Evolutionary conservation across 371 early-diverging fungal genomes (phyloP).

Genomic region (Lichtheimia hyalospora): DNA sequence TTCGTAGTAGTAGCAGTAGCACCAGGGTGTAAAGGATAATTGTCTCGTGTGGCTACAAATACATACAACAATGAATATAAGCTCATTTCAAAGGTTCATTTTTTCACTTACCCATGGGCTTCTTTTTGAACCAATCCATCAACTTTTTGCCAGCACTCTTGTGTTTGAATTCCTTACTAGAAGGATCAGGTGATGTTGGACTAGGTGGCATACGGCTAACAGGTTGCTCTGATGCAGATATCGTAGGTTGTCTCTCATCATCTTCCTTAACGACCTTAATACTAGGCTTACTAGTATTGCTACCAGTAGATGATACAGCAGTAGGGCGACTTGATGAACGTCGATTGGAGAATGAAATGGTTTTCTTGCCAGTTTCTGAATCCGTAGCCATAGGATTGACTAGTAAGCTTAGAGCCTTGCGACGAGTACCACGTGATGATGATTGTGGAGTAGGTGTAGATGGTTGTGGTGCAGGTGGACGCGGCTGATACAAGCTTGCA

Average conservation of each 20-base stretch:
- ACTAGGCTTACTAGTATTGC: background rate
- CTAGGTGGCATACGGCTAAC: conserved; percentile 13
- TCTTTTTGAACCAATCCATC: conserved; percentile 73
- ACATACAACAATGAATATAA: background rate
- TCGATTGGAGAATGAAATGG: conserved; percentile 2
- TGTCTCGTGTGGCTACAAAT: background rate
- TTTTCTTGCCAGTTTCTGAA: conserved; percentile 14
- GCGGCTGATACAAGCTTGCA: conserved; percentile 27
- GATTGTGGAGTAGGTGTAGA: conserved; percentile 18
- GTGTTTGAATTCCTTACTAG: conserved; percentile 33
- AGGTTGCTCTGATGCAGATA: conserved; percentile 40
- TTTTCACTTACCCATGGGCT: conserved; percentile 53
- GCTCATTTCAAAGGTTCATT: background rate
- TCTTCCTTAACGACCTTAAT: conserved; percentile 17
- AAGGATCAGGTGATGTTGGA: conserved; percentile 7
- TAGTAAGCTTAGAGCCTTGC: conserved; percentile 56
- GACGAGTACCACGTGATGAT: conserved; percentile 43
- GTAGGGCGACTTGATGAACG: background rate
- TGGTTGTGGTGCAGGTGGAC: conserved; percentile 11
- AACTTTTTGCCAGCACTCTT: conserved; percentile 63
- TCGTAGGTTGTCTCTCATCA: conserved; percentile 24
- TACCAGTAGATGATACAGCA: background rate
- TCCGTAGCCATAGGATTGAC: conserved; percentile 44
- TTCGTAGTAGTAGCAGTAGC: background rate
- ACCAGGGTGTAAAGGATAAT: background rate